phyloP scores from a whole-genome alignment of 2,329 filamentous ascomycete species.

The Fusarium coicis region DNA sequence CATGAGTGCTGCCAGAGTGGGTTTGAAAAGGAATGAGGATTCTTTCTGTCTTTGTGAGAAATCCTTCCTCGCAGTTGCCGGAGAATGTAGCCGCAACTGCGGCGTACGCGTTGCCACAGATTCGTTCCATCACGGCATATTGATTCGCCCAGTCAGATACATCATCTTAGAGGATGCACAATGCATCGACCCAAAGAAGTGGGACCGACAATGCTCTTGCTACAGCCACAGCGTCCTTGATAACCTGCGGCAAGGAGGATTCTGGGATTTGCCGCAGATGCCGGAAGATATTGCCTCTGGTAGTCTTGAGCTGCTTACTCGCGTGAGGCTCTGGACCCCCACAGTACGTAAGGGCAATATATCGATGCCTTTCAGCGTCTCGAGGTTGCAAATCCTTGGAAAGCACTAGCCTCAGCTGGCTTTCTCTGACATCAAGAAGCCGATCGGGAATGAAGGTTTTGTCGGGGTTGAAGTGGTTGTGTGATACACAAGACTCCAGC shows the following conservation, averaged over 20 bases:
- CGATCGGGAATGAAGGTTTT: neutral
- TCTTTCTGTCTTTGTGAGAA: fast-evolving
- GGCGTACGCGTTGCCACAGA: too few relatives aligned
- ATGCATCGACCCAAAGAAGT: too few relatives aligned
- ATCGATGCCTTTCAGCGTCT: fast-evolving
- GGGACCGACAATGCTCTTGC: too few relatives aligned
- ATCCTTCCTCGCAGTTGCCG: too few relatives aligned
- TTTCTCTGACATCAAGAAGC: fast-evolving
- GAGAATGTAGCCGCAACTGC: too few relatives aligned
- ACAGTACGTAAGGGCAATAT: fast-evolving
- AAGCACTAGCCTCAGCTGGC: fast-evolving
- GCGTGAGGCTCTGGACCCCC: neutral
- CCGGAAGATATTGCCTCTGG: fast-evolving
- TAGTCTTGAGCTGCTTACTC: neutral
- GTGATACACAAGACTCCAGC: fast-evolving
- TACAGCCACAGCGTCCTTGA: too few relatives aligned
- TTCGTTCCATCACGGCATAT: too few relatives aligned
- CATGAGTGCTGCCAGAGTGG: too few relatives aligned
- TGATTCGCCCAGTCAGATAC: fast-evolving
- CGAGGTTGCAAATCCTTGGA: fast-evolving
- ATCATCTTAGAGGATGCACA: too few relatives aligned
- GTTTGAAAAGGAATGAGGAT: too few relatives aligned
- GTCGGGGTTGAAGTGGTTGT: fast-evolving
- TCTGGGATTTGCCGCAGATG: fast-evolving
- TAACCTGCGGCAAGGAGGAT: too few relatives aligned